Conservation (phyloP, 495 filamentous ascomycete genomes). For the Penicillium coprophilum region DNA sequence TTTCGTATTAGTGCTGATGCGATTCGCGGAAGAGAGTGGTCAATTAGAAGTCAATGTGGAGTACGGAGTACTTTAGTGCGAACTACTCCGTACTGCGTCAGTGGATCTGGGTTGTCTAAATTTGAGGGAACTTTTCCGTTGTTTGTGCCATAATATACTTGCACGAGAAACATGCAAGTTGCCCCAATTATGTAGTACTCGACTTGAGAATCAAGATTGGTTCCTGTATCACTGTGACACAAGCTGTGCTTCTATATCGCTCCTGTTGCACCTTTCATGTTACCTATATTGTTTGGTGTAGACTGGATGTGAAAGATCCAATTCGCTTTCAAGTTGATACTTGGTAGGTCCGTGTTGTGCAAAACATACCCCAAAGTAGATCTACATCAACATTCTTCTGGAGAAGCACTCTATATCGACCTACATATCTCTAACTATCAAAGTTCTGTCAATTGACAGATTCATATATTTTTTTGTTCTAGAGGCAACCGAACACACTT, state of each 20-base stretch:
- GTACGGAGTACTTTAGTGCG: neutral
- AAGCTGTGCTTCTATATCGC: neutral
- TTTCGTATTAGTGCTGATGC: constrained; percentile 5
- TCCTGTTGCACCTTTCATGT: neutral
- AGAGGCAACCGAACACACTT: neutral
- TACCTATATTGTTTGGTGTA: neutral
- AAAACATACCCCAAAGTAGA: neutral
- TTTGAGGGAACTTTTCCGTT: no score
- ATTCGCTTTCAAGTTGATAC: no score
- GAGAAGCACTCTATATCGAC: neutral
- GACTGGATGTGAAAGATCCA: neutral
- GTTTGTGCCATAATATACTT: no score
- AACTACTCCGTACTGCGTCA: neutral
- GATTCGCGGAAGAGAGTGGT: neutral
- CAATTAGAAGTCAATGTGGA: neutral
- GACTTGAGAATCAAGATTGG: neutral
- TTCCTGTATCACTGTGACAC: neutral
- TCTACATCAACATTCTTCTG: neutral
- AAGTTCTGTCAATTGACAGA: neutral
- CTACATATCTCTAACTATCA: neutral
- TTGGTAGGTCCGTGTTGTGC: neutral
- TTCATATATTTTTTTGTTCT: neutral
- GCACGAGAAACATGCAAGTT: neutral
- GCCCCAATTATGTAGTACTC: neutral
- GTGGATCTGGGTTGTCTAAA: no score